These are phyloP conservation scores for Melocanna baccifera DNA, from an alignment of 176 grass and related monocot genomes.

Conservation along the genomic window DNA sequence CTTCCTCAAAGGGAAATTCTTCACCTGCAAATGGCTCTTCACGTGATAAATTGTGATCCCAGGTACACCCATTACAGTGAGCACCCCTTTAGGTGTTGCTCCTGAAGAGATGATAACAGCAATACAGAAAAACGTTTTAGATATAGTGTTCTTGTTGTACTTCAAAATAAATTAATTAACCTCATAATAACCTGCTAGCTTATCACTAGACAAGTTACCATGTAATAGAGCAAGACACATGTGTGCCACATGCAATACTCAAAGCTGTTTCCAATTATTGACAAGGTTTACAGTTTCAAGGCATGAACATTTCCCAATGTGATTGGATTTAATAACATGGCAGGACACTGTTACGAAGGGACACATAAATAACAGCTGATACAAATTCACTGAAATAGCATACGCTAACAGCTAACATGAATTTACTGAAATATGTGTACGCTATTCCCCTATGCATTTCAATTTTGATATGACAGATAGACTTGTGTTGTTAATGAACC, in stretches of 20 bases:
- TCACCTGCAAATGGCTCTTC: conserved; percentile 97
- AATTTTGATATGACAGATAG: not conserved
- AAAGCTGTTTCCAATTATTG: conserved; percentile 18
- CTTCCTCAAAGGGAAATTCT: not conserved
- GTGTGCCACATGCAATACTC: conserved; percentile 21
- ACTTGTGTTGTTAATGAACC: not conserved
- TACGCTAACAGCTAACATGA: not conserved
- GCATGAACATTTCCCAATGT: conserved; percentile 35
- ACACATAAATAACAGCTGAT: not conserved
- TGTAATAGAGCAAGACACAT: conserved; percentile 18
- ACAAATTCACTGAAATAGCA: not conserved
- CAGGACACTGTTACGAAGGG: conserved; percentile 13
- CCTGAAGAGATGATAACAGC: conserved; percentile 48
- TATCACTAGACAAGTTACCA: conserved; percentile 15
- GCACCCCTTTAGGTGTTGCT: conserved; percentile 98
- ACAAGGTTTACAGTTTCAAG: conserved; percentile 25
- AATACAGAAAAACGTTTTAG: not conserved
- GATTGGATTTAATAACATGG: conserved; percentile 37
- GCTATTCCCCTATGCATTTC: not conserved
- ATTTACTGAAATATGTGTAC: not conserved
- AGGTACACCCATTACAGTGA: conserved; percentile 95
- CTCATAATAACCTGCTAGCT: conserved; percentile 26
- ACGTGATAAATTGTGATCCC: conserved; percentile 99
- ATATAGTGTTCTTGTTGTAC: conserved; percentile 10
- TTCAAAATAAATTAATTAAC: conserved; percentile 21